Evolutionary conservation across 2,329 filamentous ascomycete genomes (phyloP).

Genomic region (Corniculantispora saksenae): DNA sequence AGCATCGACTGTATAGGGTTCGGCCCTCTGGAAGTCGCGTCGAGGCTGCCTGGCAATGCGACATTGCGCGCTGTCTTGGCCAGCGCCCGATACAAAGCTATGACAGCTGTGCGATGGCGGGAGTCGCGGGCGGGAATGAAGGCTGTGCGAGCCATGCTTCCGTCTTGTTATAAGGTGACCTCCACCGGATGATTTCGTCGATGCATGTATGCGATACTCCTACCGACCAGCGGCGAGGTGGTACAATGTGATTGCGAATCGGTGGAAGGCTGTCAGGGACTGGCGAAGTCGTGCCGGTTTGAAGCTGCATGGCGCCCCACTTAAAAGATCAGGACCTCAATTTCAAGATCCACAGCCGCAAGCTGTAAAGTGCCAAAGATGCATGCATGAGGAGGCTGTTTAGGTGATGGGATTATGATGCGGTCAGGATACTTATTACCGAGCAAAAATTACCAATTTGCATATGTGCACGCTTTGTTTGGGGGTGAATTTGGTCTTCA

Average conservation of each 20-base stretch:
- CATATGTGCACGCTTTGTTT: too few species aligned
- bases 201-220: neutral
- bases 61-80: slow-evolving; percentile 58
- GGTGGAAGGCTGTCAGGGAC: neutral
- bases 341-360: neutral
- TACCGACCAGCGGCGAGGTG: neutral
- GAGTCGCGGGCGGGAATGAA: slow-evolving; percentile 52
- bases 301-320: neutral
- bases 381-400: neutral
- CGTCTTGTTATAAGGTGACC: neutral
- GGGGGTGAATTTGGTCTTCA: too few species aligned
- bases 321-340: neutral
- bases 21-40: slow-evolving; percentile 25
- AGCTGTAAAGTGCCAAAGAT: neutral
- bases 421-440: too few species aligned
- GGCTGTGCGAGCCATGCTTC: slow-evolving; percentile 30
- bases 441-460: too few species aligned
- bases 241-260: neutral
- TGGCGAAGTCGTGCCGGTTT: neutral
- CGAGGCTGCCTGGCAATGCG: slow-evolving; percentile 49
- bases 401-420: neutral
- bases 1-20: slow-evolving; percentile 59
- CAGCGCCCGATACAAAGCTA: slow-evolving; percentile 73
- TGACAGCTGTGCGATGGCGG: slow-evolving; percentile 57
- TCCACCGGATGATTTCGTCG: neutral